Base-by-base conservation (phyloP, 2,329 filamentous ascomycete species). In the Triangularia setosa region DNA sequence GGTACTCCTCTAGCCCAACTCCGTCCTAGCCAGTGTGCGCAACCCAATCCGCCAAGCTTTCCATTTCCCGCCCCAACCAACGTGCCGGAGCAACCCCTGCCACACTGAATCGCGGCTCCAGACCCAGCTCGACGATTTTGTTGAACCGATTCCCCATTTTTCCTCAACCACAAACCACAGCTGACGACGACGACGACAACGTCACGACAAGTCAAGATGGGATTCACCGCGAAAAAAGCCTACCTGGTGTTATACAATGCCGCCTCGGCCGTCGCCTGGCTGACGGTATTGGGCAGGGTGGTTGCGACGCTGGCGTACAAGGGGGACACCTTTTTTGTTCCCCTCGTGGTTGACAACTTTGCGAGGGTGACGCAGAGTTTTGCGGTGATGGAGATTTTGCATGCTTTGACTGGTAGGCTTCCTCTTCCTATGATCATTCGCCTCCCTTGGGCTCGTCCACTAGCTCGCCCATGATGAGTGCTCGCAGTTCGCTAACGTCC, bases 221-320 rank as follows among this genome's bases (percentile, higher is more conserved):
- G 66, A 27, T 69, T 67, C 59, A 65, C 62, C 27, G 55, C 67
- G 67, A 88, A 86, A 75, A 83, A 80, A 63, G 80, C 79, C 73
- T 97, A 97, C 80, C 87, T 98, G 61, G 83, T 93, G 73, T 80
- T 88, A 71, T 99, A 98, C 85, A 98, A 98, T 79, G 83, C 87
- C 72, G 74, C 89, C 69, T 96, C 89, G 61, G 86, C 92, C 66
- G 75, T 87, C 23, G 85, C 94, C 61, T 99, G 95, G 95, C 79
- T 84, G 48, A 85, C 86, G 18, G 88, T 97, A 61, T 85, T 97
- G 48, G 84, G 85, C 62, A 86, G 91, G 65, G 88, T 90, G 2
- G 72, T 88, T 25, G 69, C 76, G 27, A 77, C 87, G 62, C 82
- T 90, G 23, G 74, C 82, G 23, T 71, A 81, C 24, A 76, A 79